Evolutionary conservation across 2,329 filamentous ascomycete genomes (phyloP).

Genomic region (Rhinocladiella mackenziei): DNA sequence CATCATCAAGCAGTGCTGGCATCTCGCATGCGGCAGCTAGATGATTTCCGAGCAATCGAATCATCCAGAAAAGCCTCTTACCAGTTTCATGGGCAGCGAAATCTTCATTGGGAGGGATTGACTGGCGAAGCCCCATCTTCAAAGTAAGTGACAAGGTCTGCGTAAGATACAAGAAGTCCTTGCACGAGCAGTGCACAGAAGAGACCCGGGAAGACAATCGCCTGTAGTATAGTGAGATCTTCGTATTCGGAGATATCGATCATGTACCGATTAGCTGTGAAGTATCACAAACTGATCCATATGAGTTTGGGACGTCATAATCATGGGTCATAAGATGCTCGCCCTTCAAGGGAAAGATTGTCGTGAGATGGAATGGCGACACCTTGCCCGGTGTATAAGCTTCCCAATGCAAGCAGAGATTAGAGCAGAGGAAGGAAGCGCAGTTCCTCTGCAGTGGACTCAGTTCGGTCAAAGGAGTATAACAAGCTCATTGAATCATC

Average conservation of each 20-base stretch:
- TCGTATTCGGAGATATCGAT: constrained; percentile 4
- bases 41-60: constrained; percentile 4
- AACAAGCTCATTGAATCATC: constrained; percentile 2
- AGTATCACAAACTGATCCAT: constrained; percentile 4
- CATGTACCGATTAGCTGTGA: constrained; percentile 5
- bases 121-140: constrained; percentile 7
- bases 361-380: neutral
- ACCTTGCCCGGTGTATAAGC: constrained; percentile 3
- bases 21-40: constrained; percentile 3
- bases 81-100: constrained; percentile 2
- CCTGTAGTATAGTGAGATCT: constrained; percentile 2
- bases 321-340: too few relatives aligned
- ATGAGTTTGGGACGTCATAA: neutral
- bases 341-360: too few relatives aligned
- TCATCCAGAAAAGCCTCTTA: constrained; percentile 5
- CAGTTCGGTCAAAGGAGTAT: constrained; percentile 1
- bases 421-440: constrained; percentile 9
- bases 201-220: constrained; percentile 5
- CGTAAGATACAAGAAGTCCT: constrained; percentile 4
- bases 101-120: neutral
- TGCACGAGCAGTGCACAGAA: constrained; percentile 5
- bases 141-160: constrained; percentile 7
- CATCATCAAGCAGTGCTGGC: constrained; percentile 5
- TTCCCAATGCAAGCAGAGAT: constrained; percentile 5
- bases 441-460: neutral